Percentiles rank a stretch among this genome's conserved stretches.
Evolutionary conservation across 176 grass and related monocot species (phyloP).

Genomic region (Saccharum spontaneum): DNA sequence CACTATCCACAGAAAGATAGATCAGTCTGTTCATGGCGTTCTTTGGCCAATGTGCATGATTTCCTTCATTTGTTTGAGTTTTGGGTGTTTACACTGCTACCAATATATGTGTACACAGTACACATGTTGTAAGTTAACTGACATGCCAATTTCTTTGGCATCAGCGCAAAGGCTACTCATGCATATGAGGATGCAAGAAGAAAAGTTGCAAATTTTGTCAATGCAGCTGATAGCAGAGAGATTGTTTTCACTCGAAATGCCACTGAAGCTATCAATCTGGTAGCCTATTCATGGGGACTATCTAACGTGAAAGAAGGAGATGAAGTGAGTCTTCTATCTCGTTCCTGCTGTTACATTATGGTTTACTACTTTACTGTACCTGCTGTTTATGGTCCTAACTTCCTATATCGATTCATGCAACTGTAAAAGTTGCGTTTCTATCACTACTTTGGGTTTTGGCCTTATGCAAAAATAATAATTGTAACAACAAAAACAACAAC

Average conservation of each 20-base stretch:
- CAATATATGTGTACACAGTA: not conserved
- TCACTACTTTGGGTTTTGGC: not conserved
- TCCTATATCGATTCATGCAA: not conserved
- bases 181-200: constrained; percentile 89
- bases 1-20: not conserved
- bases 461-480: not conserved
- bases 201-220: constrained; percentile 90
- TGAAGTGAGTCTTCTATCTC: constrained; percentile 49
- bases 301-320: constrained; percentile 84
- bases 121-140: not conserved
- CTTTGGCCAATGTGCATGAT: not conserved
- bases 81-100: not conserved
- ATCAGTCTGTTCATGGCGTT: not conserved
- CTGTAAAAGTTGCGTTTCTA: not conserved
- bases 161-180: constrained; percentile 82
- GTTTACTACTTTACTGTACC: not conserved
- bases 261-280: constrained; percentile 97
- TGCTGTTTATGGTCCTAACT: constrained; percentile 7
- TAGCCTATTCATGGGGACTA: constrained; percentile 88
- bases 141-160: constrained; percentile 20
- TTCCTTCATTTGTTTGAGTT: constrained; percentile 7
- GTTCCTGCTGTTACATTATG: constrained; percentile 3
- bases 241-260: constrained; percentile 96
- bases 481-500: not conserved
- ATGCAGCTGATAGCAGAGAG: constrained; percentile 76